Evolutionary conservation across 140 eudicot species (phyloP).

Genomic region (Ambrosia hybrid): DNA sequence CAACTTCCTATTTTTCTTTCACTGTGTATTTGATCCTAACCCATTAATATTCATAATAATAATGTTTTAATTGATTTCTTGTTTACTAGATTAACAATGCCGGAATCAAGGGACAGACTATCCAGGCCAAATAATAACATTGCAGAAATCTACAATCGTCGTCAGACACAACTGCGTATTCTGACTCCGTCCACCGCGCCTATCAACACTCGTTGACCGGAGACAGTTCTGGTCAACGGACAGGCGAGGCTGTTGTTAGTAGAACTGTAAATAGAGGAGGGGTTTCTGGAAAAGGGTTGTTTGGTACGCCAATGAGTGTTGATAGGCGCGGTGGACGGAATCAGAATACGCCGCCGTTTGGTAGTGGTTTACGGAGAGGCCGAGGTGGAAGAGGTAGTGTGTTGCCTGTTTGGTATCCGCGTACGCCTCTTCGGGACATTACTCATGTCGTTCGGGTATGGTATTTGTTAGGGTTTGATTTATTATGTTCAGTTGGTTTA

Average conservation of each 20-base stretch:
- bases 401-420: constrained; percentile 66
- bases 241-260: constrained; percentile 16
- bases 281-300: constrained; percentile 32
- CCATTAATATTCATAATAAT: too few relatives aligned
- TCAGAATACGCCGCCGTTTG: neutral
- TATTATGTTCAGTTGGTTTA: neutral
- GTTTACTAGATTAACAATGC: constrained; percentile 29
- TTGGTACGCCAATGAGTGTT: constrained; percentile 33
- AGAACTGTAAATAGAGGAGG: constrained; percentile 5
- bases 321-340: constrained; percentile 25
- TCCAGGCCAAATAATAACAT: neutral
- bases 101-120: constrained; percentile 56
- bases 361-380: neutral
- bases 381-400: constrained; percentile 8
- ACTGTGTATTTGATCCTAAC: too few relatives aligned
- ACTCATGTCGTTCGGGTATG: constrained; percentile 52
- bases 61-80: too few relatives aligned
- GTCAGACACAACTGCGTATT: constrained; percentile 1
- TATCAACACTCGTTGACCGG: constrained; percentile 49
- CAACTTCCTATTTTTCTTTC: too few relatives aligned
- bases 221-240: constrained; percentile 29
- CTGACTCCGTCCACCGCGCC: too few relatives aligned
- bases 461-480: neutral
- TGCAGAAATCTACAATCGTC: constrained; percentile 25
- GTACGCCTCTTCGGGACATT: constrained; percentile 59